Evolutionary conservation across 2,329 filamentous ascomycete genomes (phyloP).

Genomic region (Diaporthe ilicicola): DNA sequence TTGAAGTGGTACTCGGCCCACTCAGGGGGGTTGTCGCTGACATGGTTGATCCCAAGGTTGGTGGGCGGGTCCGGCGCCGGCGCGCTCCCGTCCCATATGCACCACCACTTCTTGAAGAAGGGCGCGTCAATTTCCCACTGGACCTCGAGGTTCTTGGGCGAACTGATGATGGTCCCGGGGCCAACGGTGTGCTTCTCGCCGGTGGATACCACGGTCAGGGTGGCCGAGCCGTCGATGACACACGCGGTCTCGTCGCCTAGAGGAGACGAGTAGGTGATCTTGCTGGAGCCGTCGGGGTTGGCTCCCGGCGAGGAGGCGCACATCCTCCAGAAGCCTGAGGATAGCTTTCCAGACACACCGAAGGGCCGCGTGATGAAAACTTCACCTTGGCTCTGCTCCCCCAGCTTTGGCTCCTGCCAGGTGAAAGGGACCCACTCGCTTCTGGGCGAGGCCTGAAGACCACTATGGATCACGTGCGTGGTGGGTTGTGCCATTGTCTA

Average conservation of each 20-base stretch:
- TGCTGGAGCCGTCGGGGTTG: background rate
- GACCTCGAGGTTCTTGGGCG: slow-evolving; percentile 23
- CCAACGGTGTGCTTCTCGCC: background rate
- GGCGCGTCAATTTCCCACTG: slow-evolving; percentile 25
- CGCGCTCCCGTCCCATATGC: slow-evolving; percentile 13
- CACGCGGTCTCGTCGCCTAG: slow-evolving; percentile 19
- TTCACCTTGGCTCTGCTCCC: background rate
- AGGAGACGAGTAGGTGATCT: background rate
- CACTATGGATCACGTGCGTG: background rate
- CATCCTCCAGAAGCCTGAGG: slow-evolving; percentile 2
- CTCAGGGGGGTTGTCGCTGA: background rate
- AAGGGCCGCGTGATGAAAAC: background rate
- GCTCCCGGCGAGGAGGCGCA: background rate
- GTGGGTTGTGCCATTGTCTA: background rate
- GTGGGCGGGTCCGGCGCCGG: background rate
- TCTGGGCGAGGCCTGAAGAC: background rate
- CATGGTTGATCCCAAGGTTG: background rate
- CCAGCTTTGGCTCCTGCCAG: background rate
- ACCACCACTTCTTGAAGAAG: slow-evolving; percentile 30
- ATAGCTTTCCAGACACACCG: background rate
- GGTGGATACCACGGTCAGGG: slow-evolving; percentile 17
- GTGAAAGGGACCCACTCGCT: background rate
- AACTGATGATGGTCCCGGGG: slow-evolving; percentile 2
- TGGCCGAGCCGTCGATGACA: slow-evolving; percentile 22
- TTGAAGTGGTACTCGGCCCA: background rate